Evolutionary conservation across 179 eudicot species (phyloP).

Genomic region (Spergularia azorica): DNA sequence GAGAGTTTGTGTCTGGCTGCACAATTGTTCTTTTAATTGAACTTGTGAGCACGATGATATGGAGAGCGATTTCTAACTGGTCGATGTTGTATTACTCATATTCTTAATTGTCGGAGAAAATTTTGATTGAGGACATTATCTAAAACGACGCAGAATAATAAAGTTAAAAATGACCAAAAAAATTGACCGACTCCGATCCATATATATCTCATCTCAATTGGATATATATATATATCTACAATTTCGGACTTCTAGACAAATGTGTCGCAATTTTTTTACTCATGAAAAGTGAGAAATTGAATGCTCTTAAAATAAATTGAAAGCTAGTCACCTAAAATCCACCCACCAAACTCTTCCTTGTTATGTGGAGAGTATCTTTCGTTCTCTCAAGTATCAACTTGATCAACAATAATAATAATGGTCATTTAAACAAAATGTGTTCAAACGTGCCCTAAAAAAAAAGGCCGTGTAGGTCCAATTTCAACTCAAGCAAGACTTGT

Average conservation of each 20-base stretch:
- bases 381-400: neutral
- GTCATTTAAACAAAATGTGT: neutral
- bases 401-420: too few species aligned
- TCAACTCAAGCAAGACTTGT: neutral
- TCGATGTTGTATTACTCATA: too few species aligned
- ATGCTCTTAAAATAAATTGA: neutral
- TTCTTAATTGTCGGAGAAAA: too few species aligned
- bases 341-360: constrained; percentile 25
- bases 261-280: neutral
- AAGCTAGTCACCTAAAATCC: constrained; percentile 28
- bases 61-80: too few species aligned
- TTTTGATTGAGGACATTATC: too few species aligned
- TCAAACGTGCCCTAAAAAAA: neutral
- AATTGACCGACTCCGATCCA: too few species aligned
- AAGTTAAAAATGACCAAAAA: too few species aligned
- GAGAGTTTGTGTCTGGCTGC: too few species aligned
- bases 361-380: neutral
- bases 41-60: too few species aligned
- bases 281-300: neutral
- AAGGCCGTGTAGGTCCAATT: neutral
- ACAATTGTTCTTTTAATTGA: too few species aligned
- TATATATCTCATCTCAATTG: too few species aligned
- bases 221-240: neutral
- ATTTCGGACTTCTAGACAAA: neutral
- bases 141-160: too few species aligned